These are phyloP conservation scores for Venturia nashicola DNA, from an alignment of 2,329 filamentous ascomycete species.

Conservation along the genomic window DNA sequence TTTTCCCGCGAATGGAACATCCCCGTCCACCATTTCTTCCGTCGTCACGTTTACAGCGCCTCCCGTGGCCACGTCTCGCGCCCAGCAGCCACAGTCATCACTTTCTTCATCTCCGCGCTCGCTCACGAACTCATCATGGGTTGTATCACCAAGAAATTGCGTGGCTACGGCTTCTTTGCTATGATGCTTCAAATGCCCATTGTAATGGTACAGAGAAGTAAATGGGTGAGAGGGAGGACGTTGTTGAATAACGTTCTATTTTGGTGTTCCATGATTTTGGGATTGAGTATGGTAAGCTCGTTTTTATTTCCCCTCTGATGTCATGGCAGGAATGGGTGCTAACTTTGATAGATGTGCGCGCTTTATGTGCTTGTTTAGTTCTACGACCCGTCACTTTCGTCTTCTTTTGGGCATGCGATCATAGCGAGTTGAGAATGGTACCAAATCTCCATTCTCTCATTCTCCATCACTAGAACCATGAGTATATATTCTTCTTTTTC, in stretches of 20 bases:
- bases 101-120: conserved; percentile 78
- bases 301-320: not conserved
- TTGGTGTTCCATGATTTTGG: conserved; percentile 85
- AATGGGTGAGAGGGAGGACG: conserved; percentile 59
- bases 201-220: conserved; percentile 76
- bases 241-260: conserved; percentile 83
- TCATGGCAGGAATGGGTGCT: not conserved
- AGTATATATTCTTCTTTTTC: no score
- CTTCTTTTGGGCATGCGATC: not conserved
- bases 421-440: no score
- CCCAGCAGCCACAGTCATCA: conserved; percentile 70
- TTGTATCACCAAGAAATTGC: conserved; percentile 92
- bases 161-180: conserved; percentile 84
- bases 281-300: conserved; percentile 67
- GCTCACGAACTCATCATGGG: conserved; percentile 95
- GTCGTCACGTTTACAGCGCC: conserved; percentile 85
- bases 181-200: conserved; percentile 98
- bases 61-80: conserved; percentile 65
- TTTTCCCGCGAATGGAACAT: conserved; percentile 96
- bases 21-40: conserved; percentile 92
- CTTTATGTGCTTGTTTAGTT: conserved; percentile 25
- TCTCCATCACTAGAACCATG: no score
- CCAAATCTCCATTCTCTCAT: no score
- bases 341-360: conserved; percentile 21
- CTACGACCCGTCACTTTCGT: no score